Percentiles rank a stretch among this genome's conserved stretches.
Conservation (phyloP, 805 yeast genomes). For the Pichia heedii region DNA sequence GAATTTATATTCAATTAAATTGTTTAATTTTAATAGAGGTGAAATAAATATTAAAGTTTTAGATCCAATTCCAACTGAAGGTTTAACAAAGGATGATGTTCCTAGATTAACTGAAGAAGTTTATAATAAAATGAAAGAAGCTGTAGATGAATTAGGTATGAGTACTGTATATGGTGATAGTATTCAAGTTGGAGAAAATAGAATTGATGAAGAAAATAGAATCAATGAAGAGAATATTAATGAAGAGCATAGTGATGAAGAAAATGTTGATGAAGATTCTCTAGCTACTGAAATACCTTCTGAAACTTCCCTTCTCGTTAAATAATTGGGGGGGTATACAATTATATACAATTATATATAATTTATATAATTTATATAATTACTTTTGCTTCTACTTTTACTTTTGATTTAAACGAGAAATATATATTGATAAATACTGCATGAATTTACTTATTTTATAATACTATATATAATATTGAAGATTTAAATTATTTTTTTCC, state of each 20-base stretch:
- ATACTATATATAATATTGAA: too few species aligned
- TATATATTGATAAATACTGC: too few species aligned
- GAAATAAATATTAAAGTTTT: conserved; percentile 69
- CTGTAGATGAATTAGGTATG: conserved; percentile 35
- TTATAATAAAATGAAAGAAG: conserved; percentile 46
- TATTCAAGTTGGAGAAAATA: not conserved
- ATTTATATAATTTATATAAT: too few species aligned
- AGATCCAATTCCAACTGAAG: conserved; percentile 68
- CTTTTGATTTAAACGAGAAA: too few species aligned
- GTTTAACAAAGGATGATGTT: conserved; percentile 64
- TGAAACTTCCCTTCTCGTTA: too few species aligned
- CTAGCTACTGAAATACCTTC: too few species aligned
- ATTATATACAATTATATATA: too few species aligned
- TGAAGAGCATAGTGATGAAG: conserved; percentile 2
- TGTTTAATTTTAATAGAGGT: conserved; percentile 65
- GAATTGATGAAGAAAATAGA: conserved; percentile 3
- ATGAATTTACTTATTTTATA: too few species aligned
- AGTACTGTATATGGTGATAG: conserved; percentile 25
- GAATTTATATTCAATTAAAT: conserved; percentile 51
- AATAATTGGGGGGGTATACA: too few species aligned
- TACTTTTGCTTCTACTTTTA: too few species aligned
- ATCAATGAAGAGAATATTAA: not conserved
- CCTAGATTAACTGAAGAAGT: conserved; percentile 47
- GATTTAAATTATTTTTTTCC: too few species aligned
- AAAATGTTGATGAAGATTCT: not conserved